These are phyloP conservation scores for Hypomontagnella submonticulosa DNA, from an alignment of 495 filamentous ascomycete genomes.

Conservation along the genomic window DNA sequence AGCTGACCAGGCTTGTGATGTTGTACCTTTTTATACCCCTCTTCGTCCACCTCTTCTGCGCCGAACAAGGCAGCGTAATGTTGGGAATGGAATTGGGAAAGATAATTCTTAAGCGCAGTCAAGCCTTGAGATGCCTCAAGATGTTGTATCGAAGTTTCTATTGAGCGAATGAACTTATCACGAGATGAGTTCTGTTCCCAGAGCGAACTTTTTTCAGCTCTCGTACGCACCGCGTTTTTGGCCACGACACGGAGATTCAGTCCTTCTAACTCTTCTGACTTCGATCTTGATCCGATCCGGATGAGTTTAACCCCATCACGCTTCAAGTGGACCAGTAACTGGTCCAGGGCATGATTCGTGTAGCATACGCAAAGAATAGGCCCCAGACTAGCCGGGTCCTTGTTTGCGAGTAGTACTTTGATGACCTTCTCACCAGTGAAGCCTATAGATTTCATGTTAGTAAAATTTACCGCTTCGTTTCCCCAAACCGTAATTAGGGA, in stretches of 20 bases:
- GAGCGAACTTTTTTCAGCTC: constrained; percentile 40
- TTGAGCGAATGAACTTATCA: not conserved
- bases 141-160: constrained; percentile 12
- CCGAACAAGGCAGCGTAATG: constrained; percentile 48
- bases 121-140: constrained; percentile 29
- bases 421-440: constrained; percentile 55
- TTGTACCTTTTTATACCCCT: constrained; percentile 35
- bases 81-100: constrained; percentile 6
- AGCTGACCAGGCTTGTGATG: constrained; percentile 23
- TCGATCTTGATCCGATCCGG: constrained; percentile 74
- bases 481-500: not conserved
- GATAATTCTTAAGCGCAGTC: constrained; percentile 19
- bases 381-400: constrained; percentile 59
- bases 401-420: constrained; percentile 71
- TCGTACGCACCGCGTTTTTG: constrained; percentile 41
- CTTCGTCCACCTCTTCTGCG: constrained; percentile 25
- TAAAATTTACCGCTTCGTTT: not conserved
- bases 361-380: constrained; percentile 76
- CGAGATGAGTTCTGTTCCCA: constrained; percentile 22
- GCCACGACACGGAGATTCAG: constrained; percentile 60
- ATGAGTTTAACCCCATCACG: constrained; percentile 69
- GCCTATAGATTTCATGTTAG: constrained; percentile 43
- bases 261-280: constrained; percentile 64
- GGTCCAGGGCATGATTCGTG: constrained; percentile 81
- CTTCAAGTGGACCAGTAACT: constrained; percentile 73